Conservation (phyloP, 768 basidiomycete species). For the Pisolithus orientalis region DNA sequence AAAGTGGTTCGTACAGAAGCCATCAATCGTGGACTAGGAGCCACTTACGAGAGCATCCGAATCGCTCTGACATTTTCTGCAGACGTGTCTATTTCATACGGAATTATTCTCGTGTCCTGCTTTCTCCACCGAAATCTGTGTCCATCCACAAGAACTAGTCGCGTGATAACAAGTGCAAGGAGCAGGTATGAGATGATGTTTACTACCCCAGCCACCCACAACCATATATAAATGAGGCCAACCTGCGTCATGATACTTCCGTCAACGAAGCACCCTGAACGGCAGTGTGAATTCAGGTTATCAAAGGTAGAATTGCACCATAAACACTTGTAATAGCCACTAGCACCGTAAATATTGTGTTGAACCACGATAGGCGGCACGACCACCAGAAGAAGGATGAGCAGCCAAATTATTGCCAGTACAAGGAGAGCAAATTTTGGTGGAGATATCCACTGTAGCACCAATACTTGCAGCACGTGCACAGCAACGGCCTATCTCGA, state of each 20-base stretch:
- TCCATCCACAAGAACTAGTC: slow-evolving; percentile 29
- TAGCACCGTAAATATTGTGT: slow-evolving; percentile 35
- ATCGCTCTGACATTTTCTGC: slow-evolving; percentile 29
- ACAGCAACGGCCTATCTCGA: slow-evolving; percentile 5
- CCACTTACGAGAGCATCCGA: slow-evolving; percentile 44
- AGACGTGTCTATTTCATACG: background rate
- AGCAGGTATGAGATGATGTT: too few relatives aligned
- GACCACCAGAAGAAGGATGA: slow-evolving; percentile 33
- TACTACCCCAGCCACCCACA: slow-evolving; percentile 37
- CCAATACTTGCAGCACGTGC: slow-evolving; percentile 34
- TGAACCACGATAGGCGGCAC: slow-evolving; percentile 28
- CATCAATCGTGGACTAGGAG: background rate
- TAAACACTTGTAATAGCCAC: slow-evolving; percentile 32
- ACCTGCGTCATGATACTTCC: slow-evolving; percentile 32
- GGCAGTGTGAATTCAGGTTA: background rate
- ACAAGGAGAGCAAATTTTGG: slow-evolving; percentile 28
- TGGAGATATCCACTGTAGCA: slow-evolving; percentile 28
- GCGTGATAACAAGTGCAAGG: too few relatives aligned
- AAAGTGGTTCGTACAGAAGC: background rate
- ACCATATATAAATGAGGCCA: slow-evolving; percentile 45
- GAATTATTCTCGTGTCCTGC: slow-evolving; percentile 6
- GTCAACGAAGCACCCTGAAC: slow-evolving; percentile 48
- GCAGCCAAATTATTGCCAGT: slow-evolving; percentile 6
- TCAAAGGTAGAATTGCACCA: background rate
- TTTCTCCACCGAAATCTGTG: slow-evolving; percentile 15